Conservation (phyloP, 371 early-diverging fungal species). For the Funneliformis caledonium region DNA sequence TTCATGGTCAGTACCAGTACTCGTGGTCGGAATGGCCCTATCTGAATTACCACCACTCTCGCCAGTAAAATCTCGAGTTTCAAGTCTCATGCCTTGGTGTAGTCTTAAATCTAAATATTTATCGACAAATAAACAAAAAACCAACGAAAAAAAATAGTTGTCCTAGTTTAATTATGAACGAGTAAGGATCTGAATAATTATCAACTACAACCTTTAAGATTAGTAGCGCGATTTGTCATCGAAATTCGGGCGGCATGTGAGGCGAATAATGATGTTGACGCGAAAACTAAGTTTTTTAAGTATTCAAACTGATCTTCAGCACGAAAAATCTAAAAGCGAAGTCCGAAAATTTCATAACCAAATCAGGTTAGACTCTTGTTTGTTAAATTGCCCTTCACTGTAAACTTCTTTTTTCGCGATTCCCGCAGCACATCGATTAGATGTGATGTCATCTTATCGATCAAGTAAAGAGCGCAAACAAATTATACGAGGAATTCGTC, state of each 20-base stretch:
- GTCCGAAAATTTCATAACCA: neutral
- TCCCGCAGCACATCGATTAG: too few species aligned
- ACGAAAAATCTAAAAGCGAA: neutral
- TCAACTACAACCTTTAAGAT: neutral
- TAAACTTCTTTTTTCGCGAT: too few species aligned
- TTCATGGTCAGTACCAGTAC: neutral
- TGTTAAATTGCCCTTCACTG: too few species aligned
- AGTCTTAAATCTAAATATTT: neutral
- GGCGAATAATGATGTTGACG: neutral
- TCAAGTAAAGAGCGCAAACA: too few species aligned
- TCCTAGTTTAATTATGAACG: neutral
- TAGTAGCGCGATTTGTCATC: neutral
- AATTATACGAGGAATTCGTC: too few species aligned
- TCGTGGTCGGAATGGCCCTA: neutral
- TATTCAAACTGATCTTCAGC: neutral
- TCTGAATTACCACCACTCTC: neutral
- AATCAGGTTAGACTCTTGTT: neutral
- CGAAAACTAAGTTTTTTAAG: neutral
- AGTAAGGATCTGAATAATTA: neutral
- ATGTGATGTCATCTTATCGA: too few species aligned
- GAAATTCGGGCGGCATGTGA: conserved; percentile 28
- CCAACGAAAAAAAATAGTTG: neutral
- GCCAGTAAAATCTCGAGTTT: neutral
- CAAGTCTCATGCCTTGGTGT: neutral
- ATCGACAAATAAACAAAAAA: neutral